Conservation (phyloP, 495 filamentous ascomycete genomes). For the Thermochaetoides thermophila region DNA sequence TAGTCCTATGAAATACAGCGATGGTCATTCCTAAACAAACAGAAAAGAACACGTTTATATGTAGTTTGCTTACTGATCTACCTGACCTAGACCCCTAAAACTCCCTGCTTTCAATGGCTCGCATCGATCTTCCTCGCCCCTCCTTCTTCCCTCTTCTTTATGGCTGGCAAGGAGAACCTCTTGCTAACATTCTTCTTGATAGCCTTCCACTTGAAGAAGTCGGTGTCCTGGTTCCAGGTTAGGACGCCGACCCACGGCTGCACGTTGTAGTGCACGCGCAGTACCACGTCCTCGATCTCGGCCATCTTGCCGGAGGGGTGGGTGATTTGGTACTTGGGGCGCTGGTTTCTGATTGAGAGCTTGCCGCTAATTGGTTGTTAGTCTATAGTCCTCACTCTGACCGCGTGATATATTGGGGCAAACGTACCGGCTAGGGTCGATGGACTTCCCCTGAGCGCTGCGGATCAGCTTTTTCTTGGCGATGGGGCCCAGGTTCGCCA, state of each 20-base stretch:
- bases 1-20: too few relatives aligned
- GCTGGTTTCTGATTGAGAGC: slow-evolving; percentile 60
- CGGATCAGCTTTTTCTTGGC: slow-evolving; percentile 37
- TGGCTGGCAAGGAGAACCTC: slow-evolving; percentile 55
- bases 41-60: too few relatives aligned
- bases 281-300: slow-evolving; percentile 51
- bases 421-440: slow-evolving; percentile 35
- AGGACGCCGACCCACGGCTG: slow-evolving; percentile 91
- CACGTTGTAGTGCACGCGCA: slow-evolving; percentile 83
- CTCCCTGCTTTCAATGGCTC: too few relatives aligned
- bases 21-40: too few relatives aligned
- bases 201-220: slow-evolving; percentile 48
- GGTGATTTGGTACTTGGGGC: slow-evolving; percentile 87
- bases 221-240: slow-evolving; percentile 52
- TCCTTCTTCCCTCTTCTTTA: slow-evolving; percentile 43
- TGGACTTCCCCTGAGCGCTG: slow-evolving; percentile 34
- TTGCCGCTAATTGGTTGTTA: slow-evolving; percentile 34
- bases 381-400: neutral
- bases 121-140: neutral
- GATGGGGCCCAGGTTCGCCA: slow-evolving; percentile 35
- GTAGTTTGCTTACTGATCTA: too few relatives aligned
- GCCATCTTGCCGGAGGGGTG: slow-evolving; percentile 67
- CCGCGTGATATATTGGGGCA: neutral
- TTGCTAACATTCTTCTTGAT: slow-evolving; percentile 47
- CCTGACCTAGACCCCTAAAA: too few relatives aligned